phyloP scores from a whole-genome alignment of 257 asterid genomes.

The Petunia secreta region DNA sequence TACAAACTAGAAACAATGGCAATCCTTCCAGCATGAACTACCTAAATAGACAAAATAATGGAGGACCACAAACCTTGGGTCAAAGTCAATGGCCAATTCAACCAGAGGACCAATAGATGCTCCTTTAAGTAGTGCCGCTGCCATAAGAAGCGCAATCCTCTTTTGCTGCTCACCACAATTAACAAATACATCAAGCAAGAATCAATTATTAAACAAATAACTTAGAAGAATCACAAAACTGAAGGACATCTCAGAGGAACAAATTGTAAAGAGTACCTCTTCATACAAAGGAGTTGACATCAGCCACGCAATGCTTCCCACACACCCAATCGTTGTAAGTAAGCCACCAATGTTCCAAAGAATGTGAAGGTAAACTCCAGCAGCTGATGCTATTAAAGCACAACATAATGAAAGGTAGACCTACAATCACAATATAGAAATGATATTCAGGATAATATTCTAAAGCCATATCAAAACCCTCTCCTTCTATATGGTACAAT shows the following conservation, averaged over 20 bases:
- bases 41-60: not conserved
- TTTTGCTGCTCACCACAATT: conserved; percentile 54
- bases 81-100: conserved; percentile 67
- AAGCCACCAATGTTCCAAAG: conserved; percentile 85
- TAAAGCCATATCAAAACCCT: not conserved
- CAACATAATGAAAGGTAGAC: conserved; percentile 90
- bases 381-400: conserved; percentile 75
- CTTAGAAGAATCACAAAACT: not conserved
- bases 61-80: conserved; percentile 62
- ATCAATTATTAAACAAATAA: not conserved
- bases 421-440: conserved; percentile 38
- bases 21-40: not conserved
- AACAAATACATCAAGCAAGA: conserved; percentile 49
- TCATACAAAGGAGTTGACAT: conserved; percentile 58
- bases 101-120: conserved; percentile 83
- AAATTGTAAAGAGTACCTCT: conserved; percentile 48
- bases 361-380: conserved; percentile 82
- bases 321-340: conserved; percentile 65
- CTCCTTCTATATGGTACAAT: too few relatives aligned
- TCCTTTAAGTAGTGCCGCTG: conserved; percentile 72
- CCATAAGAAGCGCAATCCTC: conserved; percentile 80
- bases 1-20: not conserved
- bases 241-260: not conserved
- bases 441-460: not conserved
- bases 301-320: conserved; percentile 70